Conservation (phyloP, 2,329 filamentous ascomycete species). For the Cladosporium sp. region DNA sequence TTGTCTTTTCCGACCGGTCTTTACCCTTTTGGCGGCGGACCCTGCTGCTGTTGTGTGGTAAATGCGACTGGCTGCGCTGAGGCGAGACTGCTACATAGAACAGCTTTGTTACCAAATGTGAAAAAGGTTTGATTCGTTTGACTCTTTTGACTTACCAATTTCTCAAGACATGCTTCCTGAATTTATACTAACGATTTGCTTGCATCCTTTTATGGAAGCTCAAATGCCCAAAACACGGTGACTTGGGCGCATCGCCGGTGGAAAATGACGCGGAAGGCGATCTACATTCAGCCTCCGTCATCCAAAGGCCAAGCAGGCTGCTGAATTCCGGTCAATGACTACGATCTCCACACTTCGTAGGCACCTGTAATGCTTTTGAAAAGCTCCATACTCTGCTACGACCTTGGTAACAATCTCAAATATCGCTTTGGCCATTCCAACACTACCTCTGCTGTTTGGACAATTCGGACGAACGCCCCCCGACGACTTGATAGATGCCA, state of each 20-base stretch:
- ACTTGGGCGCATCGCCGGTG: background rate
- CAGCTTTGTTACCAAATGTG: slow-evolving; percentile 1
- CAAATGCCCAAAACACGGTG: background rate
- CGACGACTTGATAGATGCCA: background rate
- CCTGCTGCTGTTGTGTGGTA: background rate
- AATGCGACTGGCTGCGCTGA: background rate
- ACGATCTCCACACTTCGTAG: background rate
- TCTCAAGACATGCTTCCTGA: background rate
- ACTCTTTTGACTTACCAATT: background rate
- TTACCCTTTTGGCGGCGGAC: background rate
- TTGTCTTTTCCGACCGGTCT: slow-evolving; percentile 1
- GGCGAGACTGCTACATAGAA: slow-evolving; percentile 3
- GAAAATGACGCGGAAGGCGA: background rate
- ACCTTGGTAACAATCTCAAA: background rate
- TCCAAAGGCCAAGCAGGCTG: background rate
- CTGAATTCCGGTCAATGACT: background rate
- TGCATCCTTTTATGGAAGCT: background rate
- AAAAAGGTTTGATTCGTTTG: background rate
- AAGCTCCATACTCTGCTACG: background rate
- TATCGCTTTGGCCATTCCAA: background rate
- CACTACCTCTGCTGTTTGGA: background rate
- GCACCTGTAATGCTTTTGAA: background rate
- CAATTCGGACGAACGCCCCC: too few relatives aligned
- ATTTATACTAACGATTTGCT: background rate
- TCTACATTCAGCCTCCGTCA: background rate